Percentiles rank a stretch among this genome's conserved stretches.
These are phyloP conservation scores for Aspergillus ochraceoroseus DNA, from an alignment of 2,329 filamentous ascomycete genomes.

Conservation along the genomic window DNA sequence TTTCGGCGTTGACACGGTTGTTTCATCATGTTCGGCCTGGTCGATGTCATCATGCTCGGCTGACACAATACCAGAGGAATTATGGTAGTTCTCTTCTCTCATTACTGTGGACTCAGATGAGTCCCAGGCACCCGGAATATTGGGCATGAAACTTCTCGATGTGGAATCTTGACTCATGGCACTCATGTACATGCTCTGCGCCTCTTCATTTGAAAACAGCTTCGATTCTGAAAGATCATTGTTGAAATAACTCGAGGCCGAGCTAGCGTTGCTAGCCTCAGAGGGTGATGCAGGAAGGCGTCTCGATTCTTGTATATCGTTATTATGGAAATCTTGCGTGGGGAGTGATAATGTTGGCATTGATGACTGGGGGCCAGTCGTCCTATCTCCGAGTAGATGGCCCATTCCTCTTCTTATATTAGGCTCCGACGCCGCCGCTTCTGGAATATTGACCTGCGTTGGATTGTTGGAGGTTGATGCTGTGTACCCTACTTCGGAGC, in stretches of 20 bases:
- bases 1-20: slow-evolving; percentile 29
- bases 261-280: slow-evolving; percentile 24
- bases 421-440: background rate
- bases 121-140: slow-evolving; percentile 44
- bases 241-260: slow-evolving; percentile 22
- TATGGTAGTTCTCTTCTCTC: slow-evolving; percentile 10
- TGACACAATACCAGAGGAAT: background rate
- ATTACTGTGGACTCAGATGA: slow-evolving; percentile 23
- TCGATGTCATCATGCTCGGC: background rate
- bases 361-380: background rate
- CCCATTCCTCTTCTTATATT: slow-evolving; percentile 1
- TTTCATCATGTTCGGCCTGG: slow-evolving; percentile 15
- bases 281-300: slow-evolving; percentile 20
- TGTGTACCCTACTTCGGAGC: slow-evolving; percentile 17
- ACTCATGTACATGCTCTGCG: slow-evolving; percentile 53
- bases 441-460: too few relatives aligned
- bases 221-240: slow-evolving; percentile 43
- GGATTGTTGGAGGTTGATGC: too few relatives aligned
- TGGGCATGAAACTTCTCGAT: slow-evolving; percentile 27
- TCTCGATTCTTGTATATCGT: slow-evolving; percentile 8
- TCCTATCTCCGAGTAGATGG: background rate
- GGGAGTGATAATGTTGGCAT: slow-evolving; percentile 8
- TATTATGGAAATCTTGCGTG: background rate
- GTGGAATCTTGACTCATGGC: slow-evolving; percentile 48
- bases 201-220: slow-evolving; percentile 47